phyloP scores from a whole-genome alignment of 139 green algal species.

The Astrephomene gubernaculifera region DNA sequence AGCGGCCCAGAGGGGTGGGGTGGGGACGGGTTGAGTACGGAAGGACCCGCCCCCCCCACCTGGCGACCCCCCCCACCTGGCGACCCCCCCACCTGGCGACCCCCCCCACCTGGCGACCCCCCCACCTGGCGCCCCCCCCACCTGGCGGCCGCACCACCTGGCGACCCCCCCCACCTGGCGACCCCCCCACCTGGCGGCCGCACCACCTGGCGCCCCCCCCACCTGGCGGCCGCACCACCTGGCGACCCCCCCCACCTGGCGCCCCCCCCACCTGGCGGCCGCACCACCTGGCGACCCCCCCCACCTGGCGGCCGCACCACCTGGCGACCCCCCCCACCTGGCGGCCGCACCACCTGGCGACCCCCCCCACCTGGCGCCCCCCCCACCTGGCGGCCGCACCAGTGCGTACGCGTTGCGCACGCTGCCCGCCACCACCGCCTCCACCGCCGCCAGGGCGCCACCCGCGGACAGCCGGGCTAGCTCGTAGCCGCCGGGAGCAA shows the following conservation, averaged over 20 bases:
- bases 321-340: no score
- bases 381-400: conserved; percentile 53
- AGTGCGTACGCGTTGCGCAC: conserved; percentile 55
- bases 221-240: no score
- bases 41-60: no score
- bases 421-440: conserved; percentile 59
- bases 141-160: no score
- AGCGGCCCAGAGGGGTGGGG: not conserved
- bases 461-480: conserved; percentile 68
- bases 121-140: no score
- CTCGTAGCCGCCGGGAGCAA: conserved; percentile 39
- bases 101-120: not conserved
- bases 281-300: not conserved
- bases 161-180: conserved; percentile 43
- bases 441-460: conserved; percentile 54
- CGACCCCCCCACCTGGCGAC: not conserved
- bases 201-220: no score
- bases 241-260: no score
- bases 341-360: no score
- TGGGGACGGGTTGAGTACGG: not conserved
- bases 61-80: not conserved
- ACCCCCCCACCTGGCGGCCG: conserved; percentile 57
- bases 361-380: not conserved
- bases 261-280: not conserved
- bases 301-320: not conserved